phyloP scores from a whole-genome alignment of 2,329 filamentous ascomycete species.

The Cryphonectria carpinicola region DNA sequence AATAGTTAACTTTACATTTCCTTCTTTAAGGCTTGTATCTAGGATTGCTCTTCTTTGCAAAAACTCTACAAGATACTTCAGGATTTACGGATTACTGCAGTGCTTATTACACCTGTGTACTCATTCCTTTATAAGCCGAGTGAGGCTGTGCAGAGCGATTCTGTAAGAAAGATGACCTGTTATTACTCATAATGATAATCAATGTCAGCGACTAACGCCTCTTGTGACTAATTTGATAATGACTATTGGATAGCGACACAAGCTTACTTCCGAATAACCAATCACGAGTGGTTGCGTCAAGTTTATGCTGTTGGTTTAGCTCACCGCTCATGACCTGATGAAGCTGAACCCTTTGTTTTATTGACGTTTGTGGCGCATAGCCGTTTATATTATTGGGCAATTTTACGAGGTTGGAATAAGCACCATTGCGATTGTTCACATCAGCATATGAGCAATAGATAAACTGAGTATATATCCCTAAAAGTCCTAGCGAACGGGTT shows the following conservation, averaged over 20 bases:
- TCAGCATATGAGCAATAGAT: background rate
- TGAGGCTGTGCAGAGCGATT: background rate
- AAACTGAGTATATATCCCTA: background rate
- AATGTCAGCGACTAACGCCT: background rate
- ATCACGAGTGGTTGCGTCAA: background rate
- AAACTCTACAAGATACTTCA: too few relatives aligned
- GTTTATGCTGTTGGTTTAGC: background rate
- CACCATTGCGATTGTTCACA: background rate
- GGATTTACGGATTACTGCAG: too few relatives aligned
- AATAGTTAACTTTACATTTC: too few relatives aligned
- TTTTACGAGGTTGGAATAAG: background rate
- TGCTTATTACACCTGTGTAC: too few relatives aligned
- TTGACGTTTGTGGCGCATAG: background rate
- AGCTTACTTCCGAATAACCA: background rate
- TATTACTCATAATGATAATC: background rate
- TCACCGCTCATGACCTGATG: background rate
- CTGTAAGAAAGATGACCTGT: background rate
- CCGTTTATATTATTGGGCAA: background rate
- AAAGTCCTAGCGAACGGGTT: background rate
- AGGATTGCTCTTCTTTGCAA: too few relatives aligned
- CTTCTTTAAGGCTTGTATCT: too few relatives aligned
- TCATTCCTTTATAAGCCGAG: constrained; percentile 19
- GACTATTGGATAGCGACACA: background rate
- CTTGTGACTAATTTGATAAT: background rate
- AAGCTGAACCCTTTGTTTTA: background rate